A percentile compares a stretch with the other conserved stretches of the same genome.
These are phyloP conservation scores for Metschnikowia borealis DNA, from an alignment of 805 yeast genomes.

Conservation along the genomic window DNA sequence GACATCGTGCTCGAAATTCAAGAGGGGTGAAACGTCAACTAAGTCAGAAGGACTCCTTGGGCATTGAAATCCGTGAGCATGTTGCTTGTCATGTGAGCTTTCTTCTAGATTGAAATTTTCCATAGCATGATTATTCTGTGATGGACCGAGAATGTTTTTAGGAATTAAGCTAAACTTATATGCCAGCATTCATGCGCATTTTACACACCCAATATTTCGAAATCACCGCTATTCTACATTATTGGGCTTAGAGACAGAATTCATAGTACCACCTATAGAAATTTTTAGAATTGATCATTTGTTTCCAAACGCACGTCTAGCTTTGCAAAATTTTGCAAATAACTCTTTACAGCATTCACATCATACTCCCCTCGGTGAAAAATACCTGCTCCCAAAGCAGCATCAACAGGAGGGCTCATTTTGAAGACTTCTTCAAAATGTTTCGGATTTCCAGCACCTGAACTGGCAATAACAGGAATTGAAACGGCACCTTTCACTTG, in stretches of 20 bases:
- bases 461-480: constrained; percentile 95
- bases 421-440: constrained; percentile 88
- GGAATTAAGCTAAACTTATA: background rate
- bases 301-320: constrained; percentile 71
- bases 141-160: background rate
- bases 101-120: background rate
- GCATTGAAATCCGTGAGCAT: background rate
- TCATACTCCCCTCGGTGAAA: constrained; percentile 94
- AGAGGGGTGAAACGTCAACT: background rate
- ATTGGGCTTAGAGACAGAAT: background rate
- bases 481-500: constrained; percentile 72
- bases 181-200: background rate
- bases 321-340: constrained; percentile 49
- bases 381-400: constrained; percentile 98
- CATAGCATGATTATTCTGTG: constrained; percentile 2
- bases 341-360: constrained; percentile 76
- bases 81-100: background rate
- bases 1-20: background rate
- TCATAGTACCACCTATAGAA: too few relatives aligned
- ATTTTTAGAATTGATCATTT: constrained; percentile 1
- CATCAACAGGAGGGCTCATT: constrained; percentile 75
- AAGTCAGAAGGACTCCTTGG: background rate
- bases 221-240: background rate
- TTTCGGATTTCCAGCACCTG: constrained; percentile 93
- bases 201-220: background rate